phyloP scores from a whole-genome alignment of 1,284 basidiomycete species.

The Cystobasidium sp. region DNA sequence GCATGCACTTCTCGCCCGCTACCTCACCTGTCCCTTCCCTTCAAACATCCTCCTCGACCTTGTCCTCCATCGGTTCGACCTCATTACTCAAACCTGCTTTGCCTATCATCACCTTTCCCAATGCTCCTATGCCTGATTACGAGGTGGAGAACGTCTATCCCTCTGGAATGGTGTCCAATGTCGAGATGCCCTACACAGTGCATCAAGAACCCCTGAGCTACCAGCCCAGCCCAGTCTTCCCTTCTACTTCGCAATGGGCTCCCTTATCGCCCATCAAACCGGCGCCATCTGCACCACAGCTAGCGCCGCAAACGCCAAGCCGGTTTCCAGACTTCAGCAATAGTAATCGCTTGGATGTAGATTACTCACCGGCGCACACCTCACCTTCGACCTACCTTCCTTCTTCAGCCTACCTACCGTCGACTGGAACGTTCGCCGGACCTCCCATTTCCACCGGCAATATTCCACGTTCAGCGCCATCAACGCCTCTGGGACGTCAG shows the following conservation, averaged over 20 bases:
- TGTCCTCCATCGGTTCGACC: not conserved
- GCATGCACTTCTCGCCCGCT: not conserved
- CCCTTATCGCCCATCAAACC: conserved; percentile 5
- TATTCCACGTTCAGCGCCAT: conserved; percentile 33
- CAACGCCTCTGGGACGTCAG: conserved; percentile 36
- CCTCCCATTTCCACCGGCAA: not conserved
- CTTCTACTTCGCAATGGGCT: not conserved
- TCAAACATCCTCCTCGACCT: not conserved
- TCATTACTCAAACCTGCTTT: conserved; percentile 19
- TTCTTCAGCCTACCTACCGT: conserved; percentile 28
- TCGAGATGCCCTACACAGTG: not conserved
- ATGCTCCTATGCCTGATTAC: not conserved
- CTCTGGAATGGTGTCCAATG: conserved; percentile 14
- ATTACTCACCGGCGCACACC: conserved; percentile 1
- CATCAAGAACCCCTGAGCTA: not conserved
- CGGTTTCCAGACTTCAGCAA: not conserved
- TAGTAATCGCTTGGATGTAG: not conserved
- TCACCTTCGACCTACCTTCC: conserved; percentile 23
- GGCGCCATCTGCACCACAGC: not conserved
- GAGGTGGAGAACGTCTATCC: conserved; percentile 27
- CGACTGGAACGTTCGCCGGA: conserved; percentile 14
- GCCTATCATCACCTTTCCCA: conserved; percentile 19
- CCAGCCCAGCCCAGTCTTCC: not conserved
- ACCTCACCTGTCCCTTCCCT: conserved; percentile 1
- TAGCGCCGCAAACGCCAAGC: conserved; percentile 5